Percentiles rank a stretch among this genome's conserved stretches.
Conservation (phyloP, 2,329 filamentous ascomycete species). For the Seiridium cupressi region DNA sequence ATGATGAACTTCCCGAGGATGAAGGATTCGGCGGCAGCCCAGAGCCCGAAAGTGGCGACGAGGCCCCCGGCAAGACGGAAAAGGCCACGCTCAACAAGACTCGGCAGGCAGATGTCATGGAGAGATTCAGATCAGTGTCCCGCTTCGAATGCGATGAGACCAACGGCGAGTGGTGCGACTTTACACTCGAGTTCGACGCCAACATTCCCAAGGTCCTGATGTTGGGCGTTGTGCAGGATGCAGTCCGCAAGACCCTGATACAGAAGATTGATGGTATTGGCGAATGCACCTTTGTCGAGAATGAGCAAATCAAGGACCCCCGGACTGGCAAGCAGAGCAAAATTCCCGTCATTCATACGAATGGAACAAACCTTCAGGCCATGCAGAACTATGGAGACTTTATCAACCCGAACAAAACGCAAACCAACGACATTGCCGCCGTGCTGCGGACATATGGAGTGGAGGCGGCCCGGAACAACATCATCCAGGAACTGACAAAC, state of each 20-base stretch:
- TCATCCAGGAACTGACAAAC: slow-evolving; percentile 78
- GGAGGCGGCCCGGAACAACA: slow-evolving; percentile 84
- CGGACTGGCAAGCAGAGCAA: slow-evolving; percentile 46
- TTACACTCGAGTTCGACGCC: slow-evolving; percentile 81
- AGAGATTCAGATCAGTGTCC: slow-evolving; percentile 64
- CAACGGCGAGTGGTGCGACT: slow-evolving; percentile 70
- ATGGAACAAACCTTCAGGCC: slow-evolving; percentile 83
- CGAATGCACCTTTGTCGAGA: slow-evolving; percentile 64
- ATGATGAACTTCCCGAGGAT: slow-evolving; percentile 56
- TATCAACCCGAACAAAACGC: slow-evolving; percentile 81
- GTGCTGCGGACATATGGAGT: slow-evolving; percentile 87
- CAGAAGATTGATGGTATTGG: slow-evolving; percentile 81
- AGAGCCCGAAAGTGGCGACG: slow-evolving; percentile 40
- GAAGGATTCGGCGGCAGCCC: slow-evolving; percentile 52
- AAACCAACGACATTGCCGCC: slow-evolving; percentile 89
- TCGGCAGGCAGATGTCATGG: slow-evolving; percentile 64
- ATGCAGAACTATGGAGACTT: slow-evolving; percentile 87
- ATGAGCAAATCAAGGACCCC: slow-evolving; percentile 52
- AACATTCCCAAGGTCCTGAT: slow-evolving; percentile 87
- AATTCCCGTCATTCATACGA: slow-evolving; percentile 67
- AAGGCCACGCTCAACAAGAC: slow-evolving; percentile 32
- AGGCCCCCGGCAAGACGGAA: slow-evolving; percentile 25
- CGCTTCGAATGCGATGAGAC: slow-evolving; percentile 78
- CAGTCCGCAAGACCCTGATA: slow-evolving; percentile 75
- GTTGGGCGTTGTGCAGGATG: slow-evolving; percentile 83